phyloP scores from a whole-genome alignment of 768 basidiomycete species.

The Nidularia sp. region DNA sequence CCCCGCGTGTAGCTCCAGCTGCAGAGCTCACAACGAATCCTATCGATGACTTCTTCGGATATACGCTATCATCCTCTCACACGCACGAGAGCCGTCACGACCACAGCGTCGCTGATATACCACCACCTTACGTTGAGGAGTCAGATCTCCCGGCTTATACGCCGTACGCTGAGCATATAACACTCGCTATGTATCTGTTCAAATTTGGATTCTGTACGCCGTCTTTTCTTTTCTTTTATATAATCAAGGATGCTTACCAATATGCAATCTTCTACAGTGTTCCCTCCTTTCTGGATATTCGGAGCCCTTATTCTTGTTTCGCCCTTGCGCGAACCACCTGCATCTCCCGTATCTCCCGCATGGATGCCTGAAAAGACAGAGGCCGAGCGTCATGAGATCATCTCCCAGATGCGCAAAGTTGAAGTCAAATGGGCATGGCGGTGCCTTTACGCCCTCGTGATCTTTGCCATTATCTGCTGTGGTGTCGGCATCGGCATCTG shows the following conservation, averaged over 20 bases:
- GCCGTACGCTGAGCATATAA: conserved; percentile 41
- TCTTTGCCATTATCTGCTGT: conserved; percentile 33
- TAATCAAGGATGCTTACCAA: background rate
- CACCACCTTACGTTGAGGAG: conserved; percentile 43
- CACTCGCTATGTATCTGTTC: conserved; percentile 58
- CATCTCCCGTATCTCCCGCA: conserved; percentile 22
- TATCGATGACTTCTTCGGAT: conserved; percentile 31
- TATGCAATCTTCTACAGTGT: conserved; percentile 31
- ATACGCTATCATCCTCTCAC: conserved; percentile 24
- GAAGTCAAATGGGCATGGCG: conserved; percentile 57
- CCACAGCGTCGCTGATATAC: conserved; percentile 24
- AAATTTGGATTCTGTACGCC: conserved; percentile 59
- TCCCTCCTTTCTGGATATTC: conserved; percentile 59
- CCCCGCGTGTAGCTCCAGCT: background rate
- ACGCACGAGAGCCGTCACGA: conserved; percentile 40
- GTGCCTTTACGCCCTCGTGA: conserved; percentile 49
- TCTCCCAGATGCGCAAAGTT: conserved; percentile 39
- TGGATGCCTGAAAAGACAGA: conserved; percentile 58
- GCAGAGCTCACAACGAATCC: conserved; percentile 11
- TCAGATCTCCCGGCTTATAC: conserved; percentile 30
- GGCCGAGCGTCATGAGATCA: conserved; percentile 41
- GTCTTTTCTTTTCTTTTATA: background rate
- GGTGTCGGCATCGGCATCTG: conserved; percentile 26
- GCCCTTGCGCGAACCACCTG: conserved; percentile 41
- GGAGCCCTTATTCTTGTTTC: conserved; percentile 52